phyloP scores from a whole-genome alignment of 805 yeast species.

The Kodamaea jinghongensis region DNA sequence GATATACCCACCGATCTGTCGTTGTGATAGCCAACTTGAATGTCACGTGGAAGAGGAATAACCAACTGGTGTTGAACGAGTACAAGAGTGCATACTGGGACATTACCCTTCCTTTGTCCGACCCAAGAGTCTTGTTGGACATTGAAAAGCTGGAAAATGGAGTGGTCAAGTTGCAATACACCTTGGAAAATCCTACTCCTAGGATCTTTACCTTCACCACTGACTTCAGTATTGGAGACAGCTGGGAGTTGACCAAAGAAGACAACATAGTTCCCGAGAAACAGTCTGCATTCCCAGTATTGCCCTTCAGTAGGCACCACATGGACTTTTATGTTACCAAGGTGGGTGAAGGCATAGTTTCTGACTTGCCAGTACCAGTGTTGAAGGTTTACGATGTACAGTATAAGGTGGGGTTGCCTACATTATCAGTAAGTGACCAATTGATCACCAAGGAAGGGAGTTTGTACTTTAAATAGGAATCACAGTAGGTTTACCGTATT shows the following conservation, averaged over 20 bases:
- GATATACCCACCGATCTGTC: slow-evolving; percentile 37
- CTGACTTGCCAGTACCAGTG: slow-evolving; percentile 48
- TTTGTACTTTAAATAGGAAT: slow-evolving; percentile 18
- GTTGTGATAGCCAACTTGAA: slow-evolving; percentile 21
- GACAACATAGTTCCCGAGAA: slow-evolving; percentile 27
- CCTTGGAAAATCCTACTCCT: slow-evolving; percentile 73
- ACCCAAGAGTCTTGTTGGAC: slow-evolving; percentile 63
- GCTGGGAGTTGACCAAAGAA: slow-evolving; percentile 25
- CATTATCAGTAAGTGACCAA: slow-evolving; percentile 23
- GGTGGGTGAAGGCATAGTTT: too few species aligned
- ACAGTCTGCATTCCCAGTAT: slow-evolving; percentile 45
- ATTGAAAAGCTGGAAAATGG: slow-evolving; percentile 16
- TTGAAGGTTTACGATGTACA: slow-evolving; percentile 66
- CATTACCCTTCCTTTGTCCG: slow-evolving; percentile 58
- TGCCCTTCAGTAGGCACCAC: slow-evolving; percentile 57
- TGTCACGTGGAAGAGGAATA: slow-evolving; percentile 34
- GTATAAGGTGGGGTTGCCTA: slow-evolving; percentile 60
- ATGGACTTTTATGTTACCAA: slow-evolving; percentile 34
- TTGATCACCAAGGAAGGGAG: slow-evolving; percentile 16
- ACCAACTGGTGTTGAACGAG: slow-evolving; percentile 18
- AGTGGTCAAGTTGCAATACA: slow-evolving; percentile 40
- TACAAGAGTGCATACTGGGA: slow-evolving; percentile 45
- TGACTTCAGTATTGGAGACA: slow-evolving; percentile 20
- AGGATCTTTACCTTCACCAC: slow-evolving; percentile 63
- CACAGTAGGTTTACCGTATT: background rate